Base-by-base conservation (phyloP, 257 asterid species). In the Pogostemon cablin region DNA sequence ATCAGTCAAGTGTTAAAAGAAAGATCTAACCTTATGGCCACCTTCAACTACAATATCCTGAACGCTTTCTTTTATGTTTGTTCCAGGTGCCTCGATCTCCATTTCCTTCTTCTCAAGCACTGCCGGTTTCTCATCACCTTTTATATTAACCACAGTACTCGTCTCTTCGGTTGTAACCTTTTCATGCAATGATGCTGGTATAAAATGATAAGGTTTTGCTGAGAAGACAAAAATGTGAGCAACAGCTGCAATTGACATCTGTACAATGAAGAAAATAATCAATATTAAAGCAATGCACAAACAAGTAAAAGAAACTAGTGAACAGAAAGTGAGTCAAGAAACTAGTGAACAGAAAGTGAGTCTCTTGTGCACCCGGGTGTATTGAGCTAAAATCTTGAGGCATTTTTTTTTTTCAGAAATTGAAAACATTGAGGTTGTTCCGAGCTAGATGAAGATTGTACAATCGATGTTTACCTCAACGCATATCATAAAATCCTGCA, bases 171-270 rank as follows among this genome's bases (percentile, higher is more conserved):
- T 76, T 40, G 81, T 74, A 34, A 91, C 62, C 80, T 78, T 65
- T 48, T 80, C 84, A 35, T 72, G 71, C 39, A 50, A 69, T 44
- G 91, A 75, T 32, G 84, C 72, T 7, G 85, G 87, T 65, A 91
- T 8, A 39, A 76, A 84, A 72, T 84, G 90, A 73, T 93, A 93
- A 0, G 95, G 90, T 77, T 84, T 86, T 2, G 88, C 91, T 0
- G 96, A 86, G 93, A 93, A 91, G 65, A 93, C 96, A 40, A 80
- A 93, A 2, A 93, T 83, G 77, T 93, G 98, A 78, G 97, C 98
- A 50, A 89, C 69, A 7, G 99, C 99, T 4, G 99, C 99, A 4
- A 93, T 74, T 17, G 99, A 96, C 99, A 93, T 91, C 98, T 93
- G 84, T 53, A 35, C n/a, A 17, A 71, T 10, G 7, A 50, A 25